Conservation (phyloP, 805 yeast genomes). For the Zygosaccharomyces rouxii region DNA sequence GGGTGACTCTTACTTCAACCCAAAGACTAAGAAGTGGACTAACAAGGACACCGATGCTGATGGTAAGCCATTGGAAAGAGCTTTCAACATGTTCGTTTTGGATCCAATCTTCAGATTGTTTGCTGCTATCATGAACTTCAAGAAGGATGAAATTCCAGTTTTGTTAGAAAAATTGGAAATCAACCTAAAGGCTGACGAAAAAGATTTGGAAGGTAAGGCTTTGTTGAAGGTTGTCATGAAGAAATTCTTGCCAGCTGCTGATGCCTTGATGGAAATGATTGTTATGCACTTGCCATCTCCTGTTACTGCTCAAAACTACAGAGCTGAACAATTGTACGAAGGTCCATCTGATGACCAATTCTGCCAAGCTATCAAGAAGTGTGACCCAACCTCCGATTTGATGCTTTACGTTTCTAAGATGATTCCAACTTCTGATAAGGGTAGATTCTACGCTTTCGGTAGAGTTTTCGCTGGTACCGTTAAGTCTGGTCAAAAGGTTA, state of each 20-base stretch:
- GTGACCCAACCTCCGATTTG: conserved; percentile 97
- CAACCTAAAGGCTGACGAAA: conserved; percentile 90
- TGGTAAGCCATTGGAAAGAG: conserved; percentile 95
- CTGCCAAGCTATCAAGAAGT: conserved; percentile 90
- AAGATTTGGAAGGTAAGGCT: conserved; percentile 98
- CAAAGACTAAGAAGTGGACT: conserved; percentile 99
- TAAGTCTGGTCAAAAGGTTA: conserved; percentile 96
- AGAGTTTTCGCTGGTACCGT: conserved; percentile 99
- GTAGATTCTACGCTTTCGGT: conserved; percentile 99
- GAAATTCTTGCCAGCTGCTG: conserved; percentile 99
- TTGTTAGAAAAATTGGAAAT: conserved; percentile 93
- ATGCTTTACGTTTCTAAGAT: conserved; percentile 99
- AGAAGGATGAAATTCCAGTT: conserved; percentile 92
- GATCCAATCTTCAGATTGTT: conserved; percentile 99
- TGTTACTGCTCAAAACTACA: conserved; percentile 97
- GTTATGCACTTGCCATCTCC: conserved; percentile 98
- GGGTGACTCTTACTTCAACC: conserved; percentile 99
- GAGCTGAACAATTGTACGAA: conserved; percentile 98
- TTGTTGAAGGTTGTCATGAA: conserved; percentile 97
- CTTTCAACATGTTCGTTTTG: conserved; percentile 97
- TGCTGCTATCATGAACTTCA: conserved; percentile 97
- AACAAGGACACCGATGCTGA: conserved; percentile 93
- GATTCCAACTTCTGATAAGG: conserved; percentile 99
- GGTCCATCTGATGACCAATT: conserved; percentile 94
- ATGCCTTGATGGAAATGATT: conserved; percentile 98